These are phyloP conservation scores for Lachancea sp. DNA, from an alignment of 805 yeast genomes.

Conservation along the genomic window DNA sequence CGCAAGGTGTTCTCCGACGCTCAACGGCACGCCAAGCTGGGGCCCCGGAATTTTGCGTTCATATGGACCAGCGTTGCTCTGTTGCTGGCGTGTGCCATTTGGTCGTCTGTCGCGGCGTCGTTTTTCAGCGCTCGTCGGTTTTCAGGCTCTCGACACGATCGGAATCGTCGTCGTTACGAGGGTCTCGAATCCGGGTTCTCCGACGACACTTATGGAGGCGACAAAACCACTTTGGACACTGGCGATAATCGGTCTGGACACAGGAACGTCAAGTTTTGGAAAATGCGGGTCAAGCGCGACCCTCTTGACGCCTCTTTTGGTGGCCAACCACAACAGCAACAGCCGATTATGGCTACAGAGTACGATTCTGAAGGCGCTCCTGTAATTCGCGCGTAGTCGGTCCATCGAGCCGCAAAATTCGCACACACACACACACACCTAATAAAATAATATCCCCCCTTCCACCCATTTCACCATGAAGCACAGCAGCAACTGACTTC, in stretches of 20 bases:
- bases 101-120: conserved; percentile 17
- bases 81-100: conserved; percentile 16
- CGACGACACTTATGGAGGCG: conserved; percentile 12
- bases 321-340: neutral
- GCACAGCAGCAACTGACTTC: too few relatives aligned
- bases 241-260: neutral
- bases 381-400: neutral
- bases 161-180: neutral
- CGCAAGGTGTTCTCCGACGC: conserved; percentile 40
- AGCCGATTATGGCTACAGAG: neutral
- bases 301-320: neutral
- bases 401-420: too few relatives aligned
- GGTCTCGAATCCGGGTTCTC: conserved; percentile 11
- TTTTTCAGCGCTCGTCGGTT: conserved; percentile 6
- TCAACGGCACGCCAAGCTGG: conserved; percentile 40
- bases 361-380: neutral
- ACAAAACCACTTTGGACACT: conserved; percentile 15
- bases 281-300: neutral
- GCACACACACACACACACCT: too few relatives aligned
- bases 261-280: neutral
- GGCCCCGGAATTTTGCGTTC: conserved; percentile 49
- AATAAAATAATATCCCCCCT: too few relatives aligned
- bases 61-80: conserved; percentile 43
- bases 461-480: too few relatives aligned
- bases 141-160: neutral